These are phyloP conservation scores for Cystobasidium sp. DNA, from an alignment of 1,284 basidiomycete genomes.

Conservation along the genomic window DNA sequence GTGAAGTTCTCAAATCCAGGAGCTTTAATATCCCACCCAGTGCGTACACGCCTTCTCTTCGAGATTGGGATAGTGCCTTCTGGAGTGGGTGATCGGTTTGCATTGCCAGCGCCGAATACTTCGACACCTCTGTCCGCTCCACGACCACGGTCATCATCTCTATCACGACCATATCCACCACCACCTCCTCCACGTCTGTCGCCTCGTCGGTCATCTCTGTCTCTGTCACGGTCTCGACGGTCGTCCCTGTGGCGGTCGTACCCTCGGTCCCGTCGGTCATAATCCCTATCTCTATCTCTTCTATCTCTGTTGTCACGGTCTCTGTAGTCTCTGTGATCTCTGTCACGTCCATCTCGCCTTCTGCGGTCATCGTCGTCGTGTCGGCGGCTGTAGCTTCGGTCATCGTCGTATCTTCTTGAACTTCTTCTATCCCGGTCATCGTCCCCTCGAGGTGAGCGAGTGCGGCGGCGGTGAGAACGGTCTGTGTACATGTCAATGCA, in stretches of 20 bases:
- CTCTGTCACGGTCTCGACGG: conserved; percentile 39
- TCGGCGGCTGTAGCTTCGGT: conserved; percentile 57
- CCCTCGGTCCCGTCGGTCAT: conserved; percentile 60
- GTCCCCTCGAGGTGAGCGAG: conserved; percentile 39
- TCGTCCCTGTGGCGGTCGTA: conserved; percentile 56
- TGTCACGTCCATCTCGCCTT: conserved; percentile 57
- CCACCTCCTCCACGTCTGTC: conserved; percentile 50
- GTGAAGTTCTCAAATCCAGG: conserved; percentile 93
- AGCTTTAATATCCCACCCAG: conserved; percentile 94
- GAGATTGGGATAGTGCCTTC: conserved; percentile 79
- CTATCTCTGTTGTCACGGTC: conserved; percentile 49
- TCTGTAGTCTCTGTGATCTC: conserved; percentile 51
- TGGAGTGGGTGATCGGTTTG: conserved; percentile 84
- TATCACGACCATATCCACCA: conserved; percentile 60
- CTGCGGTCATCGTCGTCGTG: conserved; percentile 58
- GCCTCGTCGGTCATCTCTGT: conserved; percentile 41
- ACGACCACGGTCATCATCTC: conserved; percentile 53
- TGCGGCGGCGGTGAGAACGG: conserved; percentile 21
- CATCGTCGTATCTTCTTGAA: conserved; percentile 63
- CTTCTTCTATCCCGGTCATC: conserved; percentile 59
- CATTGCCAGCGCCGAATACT: conserved; percentile 63
- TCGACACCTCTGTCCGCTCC: conserved; percentile 57
- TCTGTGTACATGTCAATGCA: not conserved
- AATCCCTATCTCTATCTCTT: conserved; percentile 54
- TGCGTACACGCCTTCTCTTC: conserved; percentile 81